These are phyloP conservation scores for Linnemannia elongata DNA, from an alignment of 192 early-diverging fungal species.

Conservation along the genomic window DNA sequence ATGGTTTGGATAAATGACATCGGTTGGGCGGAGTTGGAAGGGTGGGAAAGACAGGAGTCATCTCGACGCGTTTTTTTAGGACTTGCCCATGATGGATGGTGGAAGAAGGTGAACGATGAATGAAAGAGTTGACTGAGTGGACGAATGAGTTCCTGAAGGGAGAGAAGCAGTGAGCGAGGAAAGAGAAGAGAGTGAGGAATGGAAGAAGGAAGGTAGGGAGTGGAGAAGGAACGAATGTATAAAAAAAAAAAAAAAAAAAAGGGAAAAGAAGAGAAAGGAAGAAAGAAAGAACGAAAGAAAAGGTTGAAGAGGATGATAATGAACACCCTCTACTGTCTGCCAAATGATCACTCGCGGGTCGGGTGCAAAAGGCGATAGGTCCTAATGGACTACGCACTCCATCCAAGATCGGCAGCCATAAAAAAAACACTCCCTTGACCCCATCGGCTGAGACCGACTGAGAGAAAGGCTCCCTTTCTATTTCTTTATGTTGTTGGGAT, in stretches of 20 bases:
- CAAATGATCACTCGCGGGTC: not conserved
- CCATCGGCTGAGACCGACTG: not conserved
- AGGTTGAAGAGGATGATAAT: not conserved
- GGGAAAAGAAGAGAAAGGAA: not conserved
- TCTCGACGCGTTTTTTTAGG: not conserved
- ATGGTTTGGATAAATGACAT: not conserved
- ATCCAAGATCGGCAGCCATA: not conserved
- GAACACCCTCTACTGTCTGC: too few relatives aligned
- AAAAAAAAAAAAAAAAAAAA: not conserved
- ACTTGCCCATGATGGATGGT: conserved; percentile 1
- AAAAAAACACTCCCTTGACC: not conserved
- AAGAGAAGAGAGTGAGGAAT: not conserved
- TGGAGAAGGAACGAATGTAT: not conserved
- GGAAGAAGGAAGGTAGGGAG: not conserved
- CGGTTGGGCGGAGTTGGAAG: not conserved
- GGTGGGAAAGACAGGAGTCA: not conserved
- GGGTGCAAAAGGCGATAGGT: not conserved
- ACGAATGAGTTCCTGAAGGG: not conserved
- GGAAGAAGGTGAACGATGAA: not conserved
- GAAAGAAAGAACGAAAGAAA: too few relatives aligned
- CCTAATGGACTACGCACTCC: conserved; percentile 13
- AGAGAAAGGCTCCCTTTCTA: not conserved
- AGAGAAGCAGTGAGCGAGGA: not conserved
- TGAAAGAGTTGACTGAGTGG: not conserved
- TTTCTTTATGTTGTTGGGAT: not conserved